Conservation (phyloP, 2,329 filamentous ascomycete genomes). For the Pseudocercospora crystallina region DNA sequence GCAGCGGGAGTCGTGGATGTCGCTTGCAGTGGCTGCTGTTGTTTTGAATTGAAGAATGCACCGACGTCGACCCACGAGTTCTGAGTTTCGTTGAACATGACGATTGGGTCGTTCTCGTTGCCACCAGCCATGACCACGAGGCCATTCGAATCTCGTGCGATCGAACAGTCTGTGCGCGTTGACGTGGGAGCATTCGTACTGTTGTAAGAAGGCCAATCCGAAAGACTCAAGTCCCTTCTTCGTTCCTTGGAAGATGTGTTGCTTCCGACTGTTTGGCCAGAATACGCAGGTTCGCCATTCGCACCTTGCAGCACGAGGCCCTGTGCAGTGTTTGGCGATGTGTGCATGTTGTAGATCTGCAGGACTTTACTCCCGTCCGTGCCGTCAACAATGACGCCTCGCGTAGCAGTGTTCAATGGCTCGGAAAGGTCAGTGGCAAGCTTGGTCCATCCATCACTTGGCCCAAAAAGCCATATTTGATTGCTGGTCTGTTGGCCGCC, state of each 20-base stretch:
- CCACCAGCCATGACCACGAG: constrained; percentile 79
- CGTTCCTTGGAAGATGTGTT: constrained; percentile 30
- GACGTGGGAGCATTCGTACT: constrained; percentile 65
- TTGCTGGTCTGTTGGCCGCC: constrained; percentile 69
- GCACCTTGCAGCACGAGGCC: constrained; percentile 66
- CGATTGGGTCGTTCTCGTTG: constrained; percentile 63
- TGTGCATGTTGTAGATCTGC: constrained; percentile 72
- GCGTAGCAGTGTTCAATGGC: constrained; percentile 30
- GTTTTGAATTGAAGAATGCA: constrained; percentile 56
- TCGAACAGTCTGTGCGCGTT: constrained; percentile 66
- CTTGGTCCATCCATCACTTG: constrained; percentile 63
- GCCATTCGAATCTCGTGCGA: constrained; percentile 67
- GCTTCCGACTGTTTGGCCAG: constrained; percentile 49
- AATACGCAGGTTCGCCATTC: constrained; percentile 52
- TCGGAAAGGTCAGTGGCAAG: constrained; percentile 64
- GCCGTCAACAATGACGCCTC: constrained; percentile 64
- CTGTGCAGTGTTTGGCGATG: constrained; percentile 72
- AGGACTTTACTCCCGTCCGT: constrained; percentile 76
- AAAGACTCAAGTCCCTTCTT: constrained; percentile 57
- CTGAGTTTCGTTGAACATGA: constrained; percentile 71
- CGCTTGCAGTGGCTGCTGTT: constrained; percentile 36
- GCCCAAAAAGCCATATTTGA: constrained; percentile 70
- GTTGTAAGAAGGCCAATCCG: constrained; percentile 78
- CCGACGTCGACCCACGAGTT: constrained; percentile 79
- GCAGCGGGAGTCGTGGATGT: constrained; percentile 31